Conservation (phyloP, 176 grass and related monocot genomes). For the sorghum (Sorghum bicolor) region DNA sequence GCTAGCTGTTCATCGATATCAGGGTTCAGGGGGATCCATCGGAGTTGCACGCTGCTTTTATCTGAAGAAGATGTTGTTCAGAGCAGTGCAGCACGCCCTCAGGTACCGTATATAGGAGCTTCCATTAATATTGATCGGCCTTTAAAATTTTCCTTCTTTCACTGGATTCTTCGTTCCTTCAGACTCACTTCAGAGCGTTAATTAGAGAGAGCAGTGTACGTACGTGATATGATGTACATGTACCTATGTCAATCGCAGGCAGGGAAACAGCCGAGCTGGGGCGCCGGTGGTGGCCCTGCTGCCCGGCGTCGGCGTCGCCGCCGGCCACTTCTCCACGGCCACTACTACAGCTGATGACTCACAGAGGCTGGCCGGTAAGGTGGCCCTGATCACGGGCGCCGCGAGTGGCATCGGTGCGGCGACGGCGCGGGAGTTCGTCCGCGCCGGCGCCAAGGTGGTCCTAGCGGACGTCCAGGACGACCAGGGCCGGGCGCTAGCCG, state of each 20-base stretch:
- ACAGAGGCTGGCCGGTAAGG: conserved; percentile 31
- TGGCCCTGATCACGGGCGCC: conserved; percentile 37
- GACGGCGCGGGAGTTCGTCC: conserved; percentile 19
- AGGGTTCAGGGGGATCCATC: too few species aligned
- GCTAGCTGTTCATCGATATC: too few species aligned
- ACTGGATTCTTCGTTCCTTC: too few species aligned
- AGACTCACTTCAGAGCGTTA: too few species aligned
- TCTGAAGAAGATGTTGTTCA: not conserved
- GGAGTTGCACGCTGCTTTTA: too few species aligned
- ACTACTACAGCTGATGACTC: not conserved
- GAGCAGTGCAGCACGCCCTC: not conserved
- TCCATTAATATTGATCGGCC: too few species aligned
- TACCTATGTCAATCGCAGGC: not conserved
- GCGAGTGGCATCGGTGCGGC: conserved; percentile 51
- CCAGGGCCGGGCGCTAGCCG: conserved; percentile 25
- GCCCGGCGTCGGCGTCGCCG: not conserved
- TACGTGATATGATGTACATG: too few species aligned
- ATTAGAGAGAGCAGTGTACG: too few species aligned
- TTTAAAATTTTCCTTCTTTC: too few species aligned
- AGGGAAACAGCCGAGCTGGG: not conserved
- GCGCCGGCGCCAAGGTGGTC: conserved; percentile 35
- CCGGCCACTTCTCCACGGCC: not conserved
- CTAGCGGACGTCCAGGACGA: conserved; percentile 54
- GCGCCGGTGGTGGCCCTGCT: not conserved
- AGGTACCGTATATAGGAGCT: too few species aligned